Conservation (phyloP, 768 basidiomycete species). For the Boletus edulis region DNA sequence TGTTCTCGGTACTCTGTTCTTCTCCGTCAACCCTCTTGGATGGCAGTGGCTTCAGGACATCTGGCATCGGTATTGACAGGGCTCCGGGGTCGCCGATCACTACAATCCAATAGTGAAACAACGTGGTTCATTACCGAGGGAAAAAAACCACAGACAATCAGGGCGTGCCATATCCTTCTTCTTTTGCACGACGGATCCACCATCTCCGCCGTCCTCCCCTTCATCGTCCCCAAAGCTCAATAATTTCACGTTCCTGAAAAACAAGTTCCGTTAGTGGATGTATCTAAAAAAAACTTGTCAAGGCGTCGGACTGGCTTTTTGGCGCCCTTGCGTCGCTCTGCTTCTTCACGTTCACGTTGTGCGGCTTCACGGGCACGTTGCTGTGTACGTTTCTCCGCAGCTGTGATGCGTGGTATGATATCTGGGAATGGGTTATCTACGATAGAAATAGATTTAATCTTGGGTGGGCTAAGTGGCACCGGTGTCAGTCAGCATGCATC, state of each 20-base stretch:
- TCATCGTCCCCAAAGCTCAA: conserved; percentile 84
- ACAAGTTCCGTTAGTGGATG: neutral
- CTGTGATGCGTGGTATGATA: conserved; percentile 94
- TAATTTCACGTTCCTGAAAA: conserved; percentile 76
- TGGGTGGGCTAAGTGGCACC: conserved; percentile 68
- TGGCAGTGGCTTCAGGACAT: conserved; percentile 1
- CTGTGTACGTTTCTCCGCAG: conserved; percentile 85
- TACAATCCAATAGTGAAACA: conserved; percentile 7
- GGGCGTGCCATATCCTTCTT: conserved; percentile 84
- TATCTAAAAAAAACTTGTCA: neutral
- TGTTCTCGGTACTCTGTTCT: conserved; percentile 1
- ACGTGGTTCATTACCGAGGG: neutral
- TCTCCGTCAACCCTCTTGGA: conserved; percentile 1
- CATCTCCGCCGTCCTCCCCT: conserved; percentile 56
- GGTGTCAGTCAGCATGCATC: neutral
- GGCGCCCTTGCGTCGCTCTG: conserved; percentile 65
- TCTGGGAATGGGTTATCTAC: conserved; percentile 94
- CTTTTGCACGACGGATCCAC: conserved; percentile 51
- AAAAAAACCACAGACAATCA: conserved; percentile 58
- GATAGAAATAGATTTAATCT: conserved; percentile 81
- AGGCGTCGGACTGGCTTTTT: conserved; percentile 67
- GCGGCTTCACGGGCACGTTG: conserved; percentile 75
- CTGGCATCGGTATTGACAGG: conserved; percentile 7
- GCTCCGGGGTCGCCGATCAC: conserved; percentile 21
- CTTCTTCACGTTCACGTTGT: conserved; percentile 77